Evolutionary conservation across 805 yeast genomes (phyloP), one percentile per base, ranked within the genome.

Genomic region (Yarrowia keelungensis): DNA sequence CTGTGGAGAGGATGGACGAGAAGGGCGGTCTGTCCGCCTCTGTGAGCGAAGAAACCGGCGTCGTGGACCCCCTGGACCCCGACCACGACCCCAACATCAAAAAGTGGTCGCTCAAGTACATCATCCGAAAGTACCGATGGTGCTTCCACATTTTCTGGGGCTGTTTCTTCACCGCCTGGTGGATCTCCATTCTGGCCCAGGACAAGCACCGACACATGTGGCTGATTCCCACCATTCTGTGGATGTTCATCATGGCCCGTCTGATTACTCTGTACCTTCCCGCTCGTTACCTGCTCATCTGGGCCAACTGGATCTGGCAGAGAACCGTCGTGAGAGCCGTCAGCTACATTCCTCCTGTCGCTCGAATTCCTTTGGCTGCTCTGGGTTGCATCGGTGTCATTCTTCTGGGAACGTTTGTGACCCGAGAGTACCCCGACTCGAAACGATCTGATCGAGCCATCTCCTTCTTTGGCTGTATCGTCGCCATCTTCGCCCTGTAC

Each of bases 181-280:
- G 88, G 88, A 74, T 85, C 53, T 81, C 86, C 15, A 84, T 86
- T 69, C 67, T 86, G 38, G 83, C 82, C 64, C 88, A 85, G 74
- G 73, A 81, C 8, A 80, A 81, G 70, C 82, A 82, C 56, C 78
- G 88, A 68, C 84, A 77, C 71, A 72, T 80, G 69, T 86, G 89
- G 89, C 81, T 86, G 73, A 84, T 86, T 70, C 89, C 88, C 19
- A 85, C 88, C 3, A 75, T 86, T 22, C 72, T 86, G 56, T 86
- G 84, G 83, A 79, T 82, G 50, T 77, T 81, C 76, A 75, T 85
- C 38, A 83, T 84, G 83, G 79, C 82, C 26, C 78, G 89, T 32
- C 76, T 86, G 68, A 81, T 85, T 72, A 80, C 87, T 16, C 82
- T 84, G 77, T 82, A 84, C 77, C 78, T 81, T 65, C 81, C 81